Evolutionary conservation across 225 moss, liverwort and hornwort genomes (phyloP).

Genomic region (Pleurozium schreberi): DNA sequence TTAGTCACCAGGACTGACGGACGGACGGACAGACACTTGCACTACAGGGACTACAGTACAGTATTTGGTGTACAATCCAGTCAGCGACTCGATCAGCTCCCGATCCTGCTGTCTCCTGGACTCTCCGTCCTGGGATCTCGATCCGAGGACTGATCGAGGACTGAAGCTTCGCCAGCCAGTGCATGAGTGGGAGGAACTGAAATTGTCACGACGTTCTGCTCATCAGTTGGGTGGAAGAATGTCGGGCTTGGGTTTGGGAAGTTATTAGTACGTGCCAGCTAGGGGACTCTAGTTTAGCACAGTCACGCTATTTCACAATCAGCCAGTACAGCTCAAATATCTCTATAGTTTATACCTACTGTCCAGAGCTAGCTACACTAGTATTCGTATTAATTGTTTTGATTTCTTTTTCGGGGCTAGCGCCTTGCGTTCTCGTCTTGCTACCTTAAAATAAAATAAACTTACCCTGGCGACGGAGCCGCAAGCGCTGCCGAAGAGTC

Average conservation of each 20-base stretch:
- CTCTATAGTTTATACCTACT: no score
- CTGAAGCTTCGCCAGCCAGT: not conserved
- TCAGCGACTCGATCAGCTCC: not conserved
- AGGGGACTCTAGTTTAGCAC: not conserved
- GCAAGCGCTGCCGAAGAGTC: no score
- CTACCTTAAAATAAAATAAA: no score
- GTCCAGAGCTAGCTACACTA: no score
- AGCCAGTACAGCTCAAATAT: not conserved
- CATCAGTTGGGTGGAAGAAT: not conserved
- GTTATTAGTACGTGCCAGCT: not conserved
- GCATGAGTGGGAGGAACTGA: not conserved
- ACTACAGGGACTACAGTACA: no score
- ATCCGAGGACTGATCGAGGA: not conserved
- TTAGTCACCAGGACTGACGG: not conserved
- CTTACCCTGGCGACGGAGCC: not conserved
- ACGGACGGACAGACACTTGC: no score
- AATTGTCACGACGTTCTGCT: not conserved
- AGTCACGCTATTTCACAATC: not conserved
- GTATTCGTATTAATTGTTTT: no score
- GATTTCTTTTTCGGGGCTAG: no score
- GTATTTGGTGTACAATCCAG: not conserved
- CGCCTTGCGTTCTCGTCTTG: not conserved
- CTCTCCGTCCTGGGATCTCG: not conserved
- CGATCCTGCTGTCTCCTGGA: not conserved
- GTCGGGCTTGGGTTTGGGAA: not conserved